These are phyloP conservation scores for Zangia roseola DNA, from an alignment of 768 basidiomycete genomes.

Conservation along the genomic window DNA sequence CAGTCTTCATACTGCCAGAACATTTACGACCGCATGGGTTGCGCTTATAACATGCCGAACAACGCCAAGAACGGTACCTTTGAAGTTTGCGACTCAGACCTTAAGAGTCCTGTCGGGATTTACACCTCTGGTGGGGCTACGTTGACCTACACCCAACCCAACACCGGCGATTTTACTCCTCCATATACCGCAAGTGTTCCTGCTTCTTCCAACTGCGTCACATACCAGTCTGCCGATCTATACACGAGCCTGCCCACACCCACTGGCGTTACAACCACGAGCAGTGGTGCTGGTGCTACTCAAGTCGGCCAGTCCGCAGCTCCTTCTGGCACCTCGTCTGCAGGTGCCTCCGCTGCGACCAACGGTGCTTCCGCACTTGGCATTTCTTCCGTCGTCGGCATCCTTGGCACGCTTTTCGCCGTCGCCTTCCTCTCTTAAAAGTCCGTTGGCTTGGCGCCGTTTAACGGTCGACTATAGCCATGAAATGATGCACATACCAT, in stretches of 20 bases:
- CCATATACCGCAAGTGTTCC: constrained; percentile 44
- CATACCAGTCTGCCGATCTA: constrained; percentile 35
- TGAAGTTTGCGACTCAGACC: constrained; percentile 63
- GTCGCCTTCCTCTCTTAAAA: constrained; percentile 38
- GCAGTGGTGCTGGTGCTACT: constrained; percentile 3
- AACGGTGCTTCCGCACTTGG: constrained; percentile 25
- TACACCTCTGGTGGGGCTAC: constrained; percentile 42
- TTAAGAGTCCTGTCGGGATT: constrained; percentile 60
- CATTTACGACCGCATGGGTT: constrained; percentile 71
- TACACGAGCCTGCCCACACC: constrained; percentile 30
- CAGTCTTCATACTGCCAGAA: constrained; percentile 62
- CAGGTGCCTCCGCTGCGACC: constrained; percentile 17
- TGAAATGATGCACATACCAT: constrained; percentile 3
- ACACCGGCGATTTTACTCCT: constrained; percentile 27
- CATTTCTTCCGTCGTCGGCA: constrained; percentile 32
- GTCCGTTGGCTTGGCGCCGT: background rate
- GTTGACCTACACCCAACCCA: constrained; percentile 44
- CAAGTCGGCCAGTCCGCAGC: constrained; percentile 1
- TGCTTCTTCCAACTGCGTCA: constrained; percentile 45
- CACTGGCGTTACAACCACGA: background rate
- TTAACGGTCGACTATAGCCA: background rate
- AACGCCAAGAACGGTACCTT: constrained; percentile 56
- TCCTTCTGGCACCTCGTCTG: constrained; percentile 13
- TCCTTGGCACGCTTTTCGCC: constrained; percentile 37
- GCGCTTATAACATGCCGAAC: constrained; percentile 71